Conservation (phyloP, 1,284 basidiomycete genomes). For the Leccinum subrobustum region DNA sequence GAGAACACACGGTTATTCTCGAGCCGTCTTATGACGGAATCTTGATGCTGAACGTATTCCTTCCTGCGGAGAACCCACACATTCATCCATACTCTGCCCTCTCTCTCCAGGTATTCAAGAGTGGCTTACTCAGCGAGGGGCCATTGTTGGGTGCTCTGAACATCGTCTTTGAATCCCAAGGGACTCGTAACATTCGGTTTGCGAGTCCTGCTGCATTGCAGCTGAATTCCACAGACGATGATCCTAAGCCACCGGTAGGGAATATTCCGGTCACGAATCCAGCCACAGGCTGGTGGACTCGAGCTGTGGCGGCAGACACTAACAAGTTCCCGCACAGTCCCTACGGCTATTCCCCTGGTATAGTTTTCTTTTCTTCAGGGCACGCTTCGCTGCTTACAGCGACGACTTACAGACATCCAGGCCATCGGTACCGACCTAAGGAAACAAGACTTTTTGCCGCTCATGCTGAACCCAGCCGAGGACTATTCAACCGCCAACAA, state of each 20-base stretch:
- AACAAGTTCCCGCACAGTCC: no score
- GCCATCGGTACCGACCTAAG: no score
- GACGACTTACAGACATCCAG: no score
- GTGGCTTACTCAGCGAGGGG: no score
- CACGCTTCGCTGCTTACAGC: no score
- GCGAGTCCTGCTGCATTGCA: slow-evolving; percentile 6
- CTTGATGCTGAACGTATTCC: slow-evolving; percentile 7
- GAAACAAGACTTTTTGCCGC: no score
- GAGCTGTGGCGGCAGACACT: no score
- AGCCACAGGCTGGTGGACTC: no score
- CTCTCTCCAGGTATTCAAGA: slow-evolving; percentile 4
- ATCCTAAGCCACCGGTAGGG: background rate
- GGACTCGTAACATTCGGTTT: slow-evolving; percentile 14
- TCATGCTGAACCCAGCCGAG: no score
- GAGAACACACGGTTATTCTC: background rate
- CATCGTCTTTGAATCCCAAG: slow-evolving; percentile 12
- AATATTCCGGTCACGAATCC: slow-evolving; percentile 7
- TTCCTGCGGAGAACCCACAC: background rate
- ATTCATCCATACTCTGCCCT: slow-evolving; percentile 14
- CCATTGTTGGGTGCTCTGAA: slow-evolving; percentile 14
- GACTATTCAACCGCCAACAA: no score
- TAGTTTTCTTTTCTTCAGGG: no score
- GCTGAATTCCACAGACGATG: background rate
- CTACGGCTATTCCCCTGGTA: no score
- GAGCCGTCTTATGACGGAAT: slow-evolving; percentile 7